Conservation (phyloP, 495 filamentous ascomycete genomes). For the Hypoxylon intermedium region DNA sequence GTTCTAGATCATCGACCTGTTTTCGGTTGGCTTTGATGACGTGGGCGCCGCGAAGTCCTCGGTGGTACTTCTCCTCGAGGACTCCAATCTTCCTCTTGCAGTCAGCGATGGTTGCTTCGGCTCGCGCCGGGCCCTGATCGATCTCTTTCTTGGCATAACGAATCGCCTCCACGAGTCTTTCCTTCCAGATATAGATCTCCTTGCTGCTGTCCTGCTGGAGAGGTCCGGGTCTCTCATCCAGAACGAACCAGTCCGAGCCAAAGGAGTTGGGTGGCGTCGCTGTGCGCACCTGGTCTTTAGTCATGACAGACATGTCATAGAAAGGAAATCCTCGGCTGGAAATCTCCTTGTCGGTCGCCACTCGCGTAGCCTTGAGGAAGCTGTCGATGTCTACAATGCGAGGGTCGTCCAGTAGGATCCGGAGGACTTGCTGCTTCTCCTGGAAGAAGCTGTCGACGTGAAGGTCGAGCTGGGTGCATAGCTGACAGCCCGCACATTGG, state of each 20-base stretch:
- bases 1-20: background rate
- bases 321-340: slow-evolving; percentile 2
- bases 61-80: background rate
- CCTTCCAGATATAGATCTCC: slow-evolving; percentile 14
- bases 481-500: slow-evolving; percentile 29
- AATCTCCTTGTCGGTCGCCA: background rate
- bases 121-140: background rate
- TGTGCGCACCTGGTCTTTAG: background rate
- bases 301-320: slow-evolving; percentile 4
- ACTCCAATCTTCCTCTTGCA: background rate
- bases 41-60: background rate
- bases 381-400: background rate
- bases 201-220: background rate
- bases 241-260: background rate
- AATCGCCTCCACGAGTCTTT: background rate
- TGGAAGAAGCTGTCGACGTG: slow-evolving; percentile 16
- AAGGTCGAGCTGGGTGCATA: background rate
- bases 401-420: background rate
- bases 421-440: background rate
- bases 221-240: background rate
- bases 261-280: too few species aligned
- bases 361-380: background rate
- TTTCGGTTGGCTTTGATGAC: background rate
- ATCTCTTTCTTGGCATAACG: background rate
- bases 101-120: background rate